Evolutionary conservation across 441 rosid species (phyloP).

Genomic region (Mallotus japonicus): DNA sequence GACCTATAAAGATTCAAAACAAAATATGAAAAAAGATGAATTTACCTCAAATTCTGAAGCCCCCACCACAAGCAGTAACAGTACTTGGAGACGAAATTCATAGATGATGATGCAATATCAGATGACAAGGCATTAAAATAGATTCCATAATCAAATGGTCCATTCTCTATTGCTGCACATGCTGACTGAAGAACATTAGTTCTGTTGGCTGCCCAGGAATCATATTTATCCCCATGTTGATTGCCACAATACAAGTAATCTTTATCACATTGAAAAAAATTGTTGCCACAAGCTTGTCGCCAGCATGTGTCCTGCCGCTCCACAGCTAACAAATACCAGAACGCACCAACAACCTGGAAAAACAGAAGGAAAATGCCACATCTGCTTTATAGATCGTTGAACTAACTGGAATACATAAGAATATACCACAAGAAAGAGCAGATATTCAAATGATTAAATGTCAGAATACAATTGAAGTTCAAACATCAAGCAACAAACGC

Average conservation of each 20-base stretch:
- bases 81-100: slow-evolving; percentile 68
- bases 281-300: slow-evolving; percentile 45
- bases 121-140: slow-evolving; percentile 62
- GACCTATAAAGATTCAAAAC: neutral
- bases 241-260: slow-evolving; percentile 77
- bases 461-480: neutral
- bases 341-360: slow-evolving; percentile 86
- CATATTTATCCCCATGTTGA: slow-evolving; percentile 43
- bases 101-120: slow-evolving; percentile 66
- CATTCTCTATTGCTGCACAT: slow-evolving; percentile 43
- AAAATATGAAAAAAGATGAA: slow-evolving; percentile 7
- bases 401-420: neutral
- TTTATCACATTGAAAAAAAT: slow-evolving; percentile 31
- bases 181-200: slow-evolving; percentile 29
- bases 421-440: neutral
- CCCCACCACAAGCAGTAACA: slow-evolving; percentile 99
- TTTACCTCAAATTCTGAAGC: slow-evolving; percentile 90
- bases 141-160: slow-evolving; percentile 81
- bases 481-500: neutral
- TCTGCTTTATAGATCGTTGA: neutral
- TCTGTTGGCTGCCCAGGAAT: slow-evolving; percentile 41
- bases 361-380: neutral
- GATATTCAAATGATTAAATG: neutral
- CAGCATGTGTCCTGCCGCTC: slow-evolving; percentile 87
- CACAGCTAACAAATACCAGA: slow-evolving; percentile 89